phyloP scores from a whole-genome alignment of 805 yeast species.

The Cyberlindnera veronae region DNA sequence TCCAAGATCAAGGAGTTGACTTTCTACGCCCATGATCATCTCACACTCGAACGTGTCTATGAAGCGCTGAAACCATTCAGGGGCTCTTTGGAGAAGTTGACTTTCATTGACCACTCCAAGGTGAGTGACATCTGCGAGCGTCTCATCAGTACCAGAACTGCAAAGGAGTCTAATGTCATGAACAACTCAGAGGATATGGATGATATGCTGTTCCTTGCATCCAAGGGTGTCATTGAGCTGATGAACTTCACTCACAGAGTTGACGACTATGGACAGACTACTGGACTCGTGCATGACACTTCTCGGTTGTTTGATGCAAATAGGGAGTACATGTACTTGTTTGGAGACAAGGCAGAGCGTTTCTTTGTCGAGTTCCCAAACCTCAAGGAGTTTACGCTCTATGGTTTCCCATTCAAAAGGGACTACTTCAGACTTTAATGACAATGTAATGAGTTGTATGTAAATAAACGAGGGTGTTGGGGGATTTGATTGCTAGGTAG shows the following conservation, averaged over 20 bases:
- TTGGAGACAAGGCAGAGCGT: not conserved
- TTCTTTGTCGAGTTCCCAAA: not conserved
- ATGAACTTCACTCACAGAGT: conserved; percentile 17
- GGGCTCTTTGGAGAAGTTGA: not conserved
- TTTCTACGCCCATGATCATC: not conserved
- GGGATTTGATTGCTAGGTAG: no score
- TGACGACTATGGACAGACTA: conserved; percentile 20
- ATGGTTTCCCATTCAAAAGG: conserved; percentile 6
- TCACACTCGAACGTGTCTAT: not conserved
- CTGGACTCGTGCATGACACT: not conserved
- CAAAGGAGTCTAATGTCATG: conserved; percentile 11
- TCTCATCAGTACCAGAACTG: conserved; percentile 6
- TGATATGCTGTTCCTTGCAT: conserved; percentile 17
- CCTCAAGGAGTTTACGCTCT: conserved; percentile 1
- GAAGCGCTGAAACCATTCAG: not conserved
- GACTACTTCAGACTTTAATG: no score
- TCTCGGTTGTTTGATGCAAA: not conserved
- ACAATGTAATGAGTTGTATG: no score
- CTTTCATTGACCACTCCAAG: not conserved
- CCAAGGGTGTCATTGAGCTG: conserved; percentile 17
- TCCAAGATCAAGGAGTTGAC: not conserved
- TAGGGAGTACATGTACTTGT: conserved; percentile 4
- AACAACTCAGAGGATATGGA: conserved; percentile 14
- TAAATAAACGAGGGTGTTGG: no score
- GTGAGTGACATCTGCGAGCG: not conserved